Evolutionary conservation across 2,329 filamentous ascomycete genomes (phyloP).

Genomic region (Scedosporium minutisporum): DNA sequence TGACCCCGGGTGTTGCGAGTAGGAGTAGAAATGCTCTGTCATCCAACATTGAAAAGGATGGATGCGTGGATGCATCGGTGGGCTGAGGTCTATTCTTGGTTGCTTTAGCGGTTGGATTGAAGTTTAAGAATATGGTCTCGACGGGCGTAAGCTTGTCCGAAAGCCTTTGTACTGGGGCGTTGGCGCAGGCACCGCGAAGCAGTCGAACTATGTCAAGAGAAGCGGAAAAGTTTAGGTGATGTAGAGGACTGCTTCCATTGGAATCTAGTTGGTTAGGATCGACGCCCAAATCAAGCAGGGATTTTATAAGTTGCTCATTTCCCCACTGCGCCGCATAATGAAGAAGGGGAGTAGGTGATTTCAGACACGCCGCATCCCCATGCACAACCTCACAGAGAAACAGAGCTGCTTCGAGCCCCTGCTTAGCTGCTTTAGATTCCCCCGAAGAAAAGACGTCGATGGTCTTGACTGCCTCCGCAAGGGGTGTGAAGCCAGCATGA

Average conservation of each 20-base stretch:
- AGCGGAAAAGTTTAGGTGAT: slow-evolving; percentile 8
- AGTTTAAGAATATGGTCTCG: slow-evolving; percentile 8
- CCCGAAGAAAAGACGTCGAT: background rate
- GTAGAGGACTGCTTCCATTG: slow-evolving; percentile 5
- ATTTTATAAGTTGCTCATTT: slow-evolving; percentile 3
- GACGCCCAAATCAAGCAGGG: slow-evolving; percentile 2
- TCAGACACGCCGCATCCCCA: background rate
- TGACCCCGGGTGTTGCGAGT: background rate
- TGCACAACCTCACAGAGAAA: slow-evolving; percentile 2
- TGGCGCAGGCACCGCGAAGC: slow-evolving; percentile 4
- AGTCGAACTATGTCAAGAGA: background rate
- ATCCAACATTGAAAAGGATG: background rate
- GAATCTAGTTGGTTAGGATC: background rate
- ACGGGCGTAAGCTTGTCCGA: background rate
- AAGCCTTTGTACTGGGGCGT: background rate
- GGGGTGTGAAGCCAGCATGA: slow-evolving; percentile 17
- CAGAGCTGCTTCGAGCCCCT: background rate
- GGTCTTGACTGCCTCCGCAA: slow-evolving; percentile 18
- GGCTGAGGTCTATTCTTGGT: background rate
- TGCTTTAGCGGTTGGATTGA: background rate
- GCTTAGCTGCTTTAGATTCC: background rate
- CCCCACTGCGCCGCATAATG: slow-evolving; percentile 7
- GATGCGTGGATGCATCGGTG: background rate
- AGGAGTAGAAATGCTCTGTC: background rate
- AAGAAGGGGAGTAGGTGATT: slow-evolving; percentile 2